Evolutionary conservation across 2,329 filamentous ascomycete genomes (phyloP), one percentile per base, ranked within the genome.

Genomic region (Stenocarpella maydis): DNA sequence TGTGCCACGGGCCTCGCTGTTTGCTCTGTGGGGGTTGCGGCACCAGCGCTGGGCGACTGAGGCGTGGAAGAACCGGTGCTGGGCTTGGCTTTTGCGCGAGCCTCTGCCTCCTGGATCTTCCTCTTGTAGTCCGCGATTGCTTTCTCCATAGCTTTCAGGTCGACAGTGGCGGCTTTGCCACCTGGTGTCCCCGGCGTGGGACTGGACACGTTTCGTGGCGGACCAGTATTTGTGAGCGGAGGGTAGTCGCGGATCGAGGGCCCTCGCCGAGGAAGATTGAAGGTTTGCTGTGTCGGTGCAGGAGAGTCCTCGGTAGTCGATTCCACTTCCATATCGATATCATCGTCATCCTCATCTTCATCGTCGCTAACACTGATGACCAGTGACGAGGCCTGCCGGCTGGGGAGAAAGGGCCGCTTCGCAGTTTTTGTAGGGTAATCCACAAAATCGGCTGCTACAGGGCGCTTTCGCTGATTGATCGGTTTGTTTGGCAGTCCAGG

Each of bases 361-460:
- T 84, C 87, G 34, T 97, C 95, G 76, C 93, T 97, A 47, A 97
- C 91, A 73, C 97, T 89, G 73, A 97, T 97, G 47, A 97, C 87
- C 65, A 97, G 87, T 3, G 86, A 86, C 61, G 89, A 85, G 28
- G 90, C 85, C 64, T 86, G 82, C 28, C 84, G 83, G 55, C 83
- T 84, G 53, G 90, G 87, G 15, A 87, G 87, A 74, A 91, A 90
- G 4, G 88, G 86, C 60, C 90, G 88, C 74, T 92, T 92, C 19
- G 79, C 74, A 15, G 81, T 76, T 1, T 79, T 75, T 17, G 80
- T 76, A 0, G 83, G 80, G 24, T 84, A 82, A n/a, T 88, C 86
- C 71, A 92, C 88, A 72, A 92, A 90, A 75, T 94, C 91, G 5
- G 91, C 87, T 15, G 92, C 91, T 49, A 92, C 87, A 3, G 82